Percentiles rank a stretch among this genome's conserved stretches.
phyloP scores from a whole-genome alignment of 805 yeast genomes.

The Suhomyces sp. region DNA sequence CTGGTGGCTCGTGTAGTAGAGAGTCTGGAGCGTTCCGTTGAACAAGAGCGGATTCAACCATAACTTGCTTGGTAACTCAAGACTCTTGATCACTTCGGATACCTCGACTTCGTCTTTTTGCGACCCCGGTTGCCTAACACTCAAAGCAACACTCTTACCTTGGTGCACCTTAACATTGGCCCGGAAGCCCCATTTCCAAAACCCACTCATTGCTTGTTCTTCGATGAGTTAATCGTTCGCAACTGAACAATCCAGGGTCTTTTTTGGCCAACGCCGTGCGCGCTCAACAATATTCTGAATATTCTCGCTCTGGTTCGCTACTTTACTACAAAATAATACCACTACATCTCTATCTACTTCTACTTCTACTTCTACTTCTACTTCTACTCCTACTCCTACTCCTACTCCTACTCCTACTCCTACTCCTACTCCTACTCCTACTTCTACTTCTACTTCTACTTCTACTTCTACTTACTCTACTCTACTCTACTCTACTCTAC shows the following conservation, averaged over 20 bases:
- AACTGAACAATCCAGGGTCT: background rate
- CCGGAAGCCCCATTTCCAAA: slow-evolving; percentile 39
- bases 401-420: no score
- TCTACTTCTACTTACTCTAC: no score
- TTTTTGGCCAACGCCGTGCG: background rate
- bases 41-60: slow-evolving; percentile 60
- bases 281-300: no score
- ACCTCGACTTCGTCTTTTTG: slow-evolving; percentile 1
- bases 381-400: no score
- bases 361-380: no score
- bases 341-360: no score
- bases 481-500: no score
- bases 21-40: slow-evolving; percentile 76
- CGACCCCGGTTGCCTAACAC: slow-evolving; percentile 6
- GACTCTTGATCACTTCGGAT: slow-evolving; percentile 7
- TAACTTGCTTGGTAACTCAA: slow-evolving; percentile 31
- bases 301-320: no score
- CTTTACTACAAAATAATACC: no score
- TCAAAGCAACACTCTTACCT: slow-evolving; percentile 13
- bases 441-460: no score
- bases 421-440: no score
- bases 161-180: slow-evolving; percentile 28
- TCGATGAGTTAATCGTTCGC: background rate
- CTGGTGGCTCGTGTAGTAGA: slow-evolving; percentile 59
- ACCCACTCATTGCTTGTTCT: slow-evolving; percentile 7